phyloP scores from a whole-genome alignment of 2,329 filamentous ascomycete genomes.

The Aspergillus glaucus region DNA sequence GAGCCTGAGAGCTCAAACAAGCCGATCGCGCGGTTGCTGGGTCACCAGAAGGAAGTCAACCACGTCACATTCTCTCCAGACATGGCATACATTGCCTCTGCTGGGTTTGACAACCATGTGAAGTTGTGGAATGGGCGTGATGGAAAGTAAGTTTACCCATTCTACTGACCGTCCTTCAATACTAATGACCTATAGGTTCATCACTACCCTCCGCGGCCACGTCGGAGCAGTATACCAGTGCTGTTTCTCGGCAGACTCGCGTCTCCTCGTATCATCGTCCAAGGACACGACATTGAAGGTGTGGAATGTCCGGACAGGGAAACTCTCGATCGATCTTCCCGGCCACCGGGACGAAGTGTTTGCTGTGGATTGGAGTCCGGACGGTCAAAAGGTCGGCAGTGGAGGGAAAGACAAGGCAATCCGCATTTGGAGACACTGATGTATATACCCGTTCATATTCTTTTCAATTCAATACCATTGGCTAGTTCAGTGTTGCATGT shows the following conservation, averaged over 20 bases:
- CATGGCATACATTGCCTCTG: constrained; percentile 77
- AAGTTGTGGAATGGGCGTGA: constrained; percentile 82
- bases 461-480: too few species aligned
- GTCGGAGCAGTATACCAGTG: constrained; percentile 89
- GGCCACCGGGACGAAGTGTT: constrained; percentile 92
- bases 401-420: constrained; percentile 85
- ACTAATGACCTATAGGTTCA: constrained; percentile 52
- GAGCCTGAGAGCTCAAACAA: constrained; percentile 73
- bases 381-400: constrained; percentile 81
- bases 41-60: constrained; percentile 95
- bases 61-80: constrained; percentile 93
- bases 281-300: constrained; percentile 94
- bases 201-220: constrained; percentile 81
- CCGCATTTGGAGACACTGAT: constrained; percentile 57
- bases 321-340: constrained; percentile 74
- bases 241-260: constrained; percentile 84
- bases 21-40: constrained; percentile 79
- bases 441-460: background rate
- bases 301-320: constrained; percentile 83
- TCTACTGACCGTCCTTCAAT: constrained; percentile 8
- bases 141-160: constrained; percentile 42
- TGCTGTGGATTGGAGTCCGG: constrained; percentile 89
- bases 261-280: constrained; percentile 78
- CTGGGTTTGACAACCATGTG: constrained; percentile 89
- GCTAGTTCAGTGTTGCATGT: too few species aligned